Base-by-base conservation (phyloP, 164 flowering plant species). In the Annona squamosa region DNA sequence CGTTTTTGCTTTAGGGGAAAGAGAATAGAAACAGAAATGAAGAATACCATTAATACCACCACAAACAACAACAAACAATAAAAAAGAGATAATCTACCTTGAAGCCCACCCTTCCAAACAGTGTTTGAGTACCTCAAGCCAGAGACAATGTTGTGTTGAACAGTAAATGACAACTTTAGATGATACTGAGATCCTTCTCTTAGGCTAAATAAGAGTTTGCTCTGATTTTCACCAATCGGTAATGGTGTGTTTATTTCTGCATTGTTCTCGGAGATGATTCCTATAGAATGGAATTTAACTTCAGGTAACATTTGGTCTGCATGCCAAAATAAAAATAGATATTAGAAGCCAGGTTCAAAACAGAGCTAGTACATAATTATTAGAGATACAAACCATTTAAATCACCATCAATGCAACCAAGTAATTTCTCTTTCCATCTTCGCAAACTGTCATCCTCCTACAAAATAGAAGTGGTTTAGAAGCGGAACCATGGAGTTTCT, bases 391-490 rank as follows among this genome's bases (percentile, higher is more conserved):
- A 16, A 89, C 92, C 89, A 77, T 82, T 83, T 68, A 89, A 76
- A 74, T 88, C 86, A 43, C 80, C 81, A 77, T 89, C 96, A 41
- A 90, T 74, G 70, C 84, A 80, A 48, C 97, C 97, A 67, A 91
- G 89, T 44, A 91, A 84, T 86, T 89, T 79, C 79, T 91, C 97
- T 76, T 91, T 91, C 97, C 97, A 91, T 74, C 93, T 88, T 78
- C 88, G 86, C 77, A 90, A 77, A 81, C 96, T 91, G 74, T 91
- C 96, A 89, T 91, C 96, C 48, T 89, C 93, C 96, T 91, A 80
- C 69, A 44, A 12, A 63, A 72, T 17, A 65, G 16, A 48, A 45
- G 70, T 45, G 18, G 37, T 68, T 17, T 41, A 46, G n/a, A 68
- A 18, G 41, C 10, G 42, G 42, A 65, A 42, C 68, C 42, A 5